A percentile compares a stretch with the other conserved stretches of the same genome.
Evolutionary conservation across 129 eudicot genomes (phyloP).

Genomic region (Helianthus tuberosus): DNA sequence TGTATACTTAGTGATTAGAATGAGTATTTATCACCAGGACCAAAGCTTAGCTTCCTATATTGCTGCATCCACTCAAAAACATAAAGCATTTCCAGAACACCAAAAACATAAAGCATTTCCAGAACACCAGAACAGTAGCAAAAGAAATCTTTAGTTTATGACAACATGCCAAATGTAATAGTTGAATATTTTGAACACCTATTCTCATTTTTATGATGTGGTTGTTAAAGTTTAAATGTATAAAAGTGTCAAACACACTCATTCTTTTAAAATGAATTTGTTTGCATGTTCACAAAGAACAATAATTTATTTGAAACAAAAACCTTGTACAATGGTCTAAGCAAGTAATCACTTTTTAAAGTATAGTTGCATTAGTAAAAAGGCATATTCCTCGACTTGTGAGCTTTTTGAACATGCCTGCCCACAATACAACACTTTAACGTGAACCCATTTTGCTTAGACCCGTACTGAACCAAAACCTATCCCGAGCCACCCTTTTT

Average conservation of each 20-base stretch:
- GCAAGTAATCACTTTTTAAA: not conserved
- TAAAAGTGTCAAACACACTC: not conserved
- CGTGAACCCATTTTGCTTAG: too few species aligned
- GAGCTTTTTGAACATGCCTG: too few species aligned
- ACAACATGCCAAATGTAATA: constrained; percentile 7
- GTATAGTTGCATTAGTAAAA: not conserved
- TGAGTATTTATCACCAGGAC: too few species aligned
- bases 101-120: too few species aligned
- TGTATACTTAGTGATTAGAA: too few species aligned
- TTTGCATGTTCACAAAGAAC: constrained; percentile 2
- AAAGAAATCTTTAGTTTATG: not conserved
- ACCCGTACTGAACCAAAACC: too few species aligned
- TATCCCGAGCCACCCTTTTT: too few species aligned
- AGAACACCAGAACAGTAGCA: too few species aligned
- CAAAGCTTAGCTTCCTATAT: too few species aligned
- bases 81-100: too few species aligned
- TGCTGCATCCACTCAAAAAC: too few species aligned
- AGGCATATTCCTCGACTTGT: not conserved
- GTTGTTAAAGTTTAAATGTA: not conserved
- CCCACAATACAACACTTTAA: too few species aligned
- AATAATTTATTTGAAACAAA: not conserved
- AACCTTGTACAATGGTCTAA: not conserved
- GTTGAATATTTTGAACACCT: not conserved
- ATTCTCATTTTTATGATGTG: not conserved
- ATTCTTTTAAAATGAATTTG: not conserved